phyloP scores from a whole-genome alignment of 1,284 basidiomycete species.

The Puccinia coronata region DNA sequence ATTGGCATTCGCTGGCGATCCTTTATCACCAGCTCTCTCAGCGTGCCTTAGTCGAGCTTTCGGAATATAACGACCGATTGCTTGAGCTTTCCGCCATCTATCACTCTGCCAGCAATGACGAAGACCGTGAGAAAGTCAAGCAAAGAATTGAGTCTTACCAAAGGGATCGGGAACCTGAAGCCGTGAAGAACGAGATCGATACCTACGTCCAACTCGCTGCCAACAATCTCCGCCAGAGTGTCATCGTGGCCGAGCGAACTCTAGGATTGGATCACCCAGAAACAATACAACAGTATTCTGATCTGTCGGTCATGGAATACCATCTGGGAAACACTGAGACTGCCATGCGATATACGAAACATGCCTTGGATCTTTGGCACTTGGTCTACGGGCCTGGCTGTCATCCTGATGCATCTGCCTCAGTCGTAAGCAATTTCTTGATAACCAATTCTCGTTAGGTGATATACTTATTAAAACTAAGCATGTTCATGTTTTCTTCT shows the following conservation, averaged over 20 bases:
- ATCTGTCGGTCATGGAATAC: conserved; percentile 64
- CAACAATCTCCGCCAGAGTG: conserved; percentile 64
- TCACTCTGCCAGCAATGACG: conserved; percentile 48
- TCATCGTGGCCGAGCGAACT: conserved; percentile 65
- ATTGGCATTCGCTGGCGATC: conserved; percentile 52
- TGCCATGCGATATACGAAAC: conserved; percentile 62
- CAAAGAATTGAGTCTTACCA: conserved; percentile 49
- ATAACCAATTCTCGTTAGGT: background rate
- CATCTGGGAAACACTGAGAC: conserved; percentile 62
- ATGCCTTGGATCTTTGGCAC: conserved; percentile 63
- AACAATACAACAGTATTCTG: conserved; percentile 64
- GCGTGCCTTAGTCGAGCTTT: conserved; percentile 51
- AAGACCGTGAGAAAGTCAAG: conserved; percentile 49
- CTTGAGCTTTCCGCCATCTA: conserved; percentile 44
- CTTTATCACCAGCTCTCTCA: conserved; percentile 53
- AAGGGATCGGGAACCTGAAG: conserved; percentile 51
- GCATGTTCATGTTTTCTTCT: background rate
- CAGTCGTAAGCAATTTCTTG: conserved; percentile 25
- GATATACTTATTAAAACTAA: background rate
- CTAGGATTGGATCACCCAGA: conserved; percentile 64
- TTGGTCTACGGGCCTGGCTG: conserved; percentile 62
- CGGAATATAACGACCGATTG: conserved; percentile 51
- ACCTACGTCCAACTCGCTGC: conserved; percentile 62
- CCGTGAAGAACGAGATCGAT: conserved; percentile 54
- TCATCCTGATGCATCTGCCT: conserved; percentile 46